Base-by-base conservation (phyloP, 2,329 filamentous ascomycete genomes). In the Ciborinia camelliae region DNA sequence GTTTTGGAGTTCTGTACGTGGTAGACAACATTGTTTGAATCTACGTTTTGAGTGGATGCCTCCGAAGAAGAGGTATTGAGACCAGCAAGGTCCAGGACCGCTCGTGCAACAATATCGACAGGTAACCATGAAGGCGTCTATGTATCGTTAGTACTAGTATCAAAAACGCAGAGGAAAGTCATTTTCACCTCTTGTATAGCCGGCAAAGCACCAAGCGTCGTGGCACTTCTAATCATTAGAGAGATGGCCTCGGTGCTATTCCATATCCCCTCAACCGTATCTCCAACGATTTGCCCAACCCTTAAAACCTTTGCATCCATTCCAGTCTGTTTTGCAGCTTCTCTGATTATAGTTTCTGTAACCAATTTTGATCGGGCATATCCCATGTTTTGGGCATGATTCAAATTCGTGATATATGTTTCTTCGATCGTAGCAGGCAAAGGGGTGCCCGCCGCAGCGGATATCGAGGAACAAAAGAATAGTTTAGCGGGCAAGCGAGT, bases 221-320 rank as follows among this genome's bases (percentile, higher is more conserved):
- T 71, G 0, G 79, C 80, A 2, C 76, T 79, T 41, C 79, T 79
- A 0, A 86, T 73, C 71, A 85, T 79, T 50, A 85, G 69, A 0
- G 84, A 81, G 28, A 84, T 82, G 0, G 81, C 82, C 66, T 84
- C 82, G 0, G 76, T 79, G 4, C 72, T 71, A 67, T 82, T 84
- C 83, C 82, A 85, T 3, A 81, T 69, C 1, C 82, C 83, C n/a
- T 75, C 67, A 1, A 73, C 60, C 0, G 77, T 80, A 67, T 84
- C 81, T 1, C 78, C 81, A 18, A 81, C 78, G 18, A 85, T 78
- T 68, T 84, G 82, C 0, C 83, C 82, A 0, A 84, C 76, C 0
- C 83, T 76, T 5, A 82, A 68, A 8, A 81, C 75, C 4, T 76
- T 73, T 2, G 75, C 71, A 32, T 68, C 70, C 5, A 78, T 71